A percentile compares a stretch with the other conserved stretches of the same genome.
Conservation (phyloP, 306 rosid species). For the Lablab purpureus region DNA sequence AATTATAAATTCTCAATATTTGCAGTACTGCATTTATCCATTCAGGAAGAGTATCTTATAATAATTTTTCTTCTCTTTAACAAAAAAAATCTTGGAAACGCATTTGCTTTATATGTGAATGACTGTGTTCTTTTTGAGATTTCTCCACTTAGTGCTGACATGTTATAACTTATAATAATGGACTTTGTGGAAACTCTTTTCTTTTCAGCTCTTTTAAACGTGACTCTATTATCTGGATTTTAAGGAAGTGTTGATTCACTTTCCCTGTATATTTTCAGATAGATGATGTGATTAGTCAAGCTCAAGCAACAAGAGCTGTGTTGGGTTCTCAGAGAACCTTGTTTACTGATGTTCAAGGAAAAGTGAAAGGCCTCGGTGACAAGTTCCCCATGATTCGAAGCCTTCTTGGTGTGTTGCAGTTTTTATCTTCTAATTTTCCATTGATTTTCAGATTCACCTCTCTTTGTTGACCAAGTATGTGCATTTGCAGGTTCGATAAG, state of each 20-base stretch:
- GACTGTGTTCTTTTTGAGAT: slow-evolving; percentile 16
- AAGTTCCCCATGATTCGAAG: slow-evolving; percentile 89
- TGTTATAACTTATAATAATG: neutral
- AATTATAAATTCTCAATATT: neutral
- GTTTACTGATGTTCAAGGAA: slow-evolving; percentile 98
- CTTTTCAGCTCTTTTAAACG: slow-evolving; percentile 2
- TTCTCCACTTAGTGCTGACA: neutral
- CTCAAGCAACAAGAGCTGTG: slow-evolving; percentile 90
- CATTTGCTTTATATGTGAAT: slow-evolving; percentile 5
- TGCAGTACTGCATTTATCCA: slow-evolving; percentile 12
- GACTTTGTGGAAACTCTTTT: slow-evolving; percentile 7
- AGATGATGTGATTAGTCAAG: slow-evolving; percentile 98
- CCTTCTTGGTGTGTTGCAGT: slow-evolving; percentile 69
- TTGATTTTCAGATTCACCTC: slow-evolving; percentile 23
- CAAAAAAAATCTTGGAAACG: neutral
- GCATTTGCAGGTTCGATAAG: slow-evolving; percentile 77
- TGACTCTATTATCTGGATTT: neutral
- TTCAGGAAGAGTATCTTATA: slow-evolving; percentile 24
- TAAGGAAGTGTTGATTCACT: slow-evolving; percentile 23
- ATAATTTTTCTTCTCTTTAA: neutral
- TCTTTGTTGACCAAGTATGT: slow-evolving; percentile 31
- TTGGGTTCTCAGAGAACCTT: slow-evolving; percentile 84
- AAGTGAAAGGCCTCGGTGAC: slow-evolving; percentile 84
- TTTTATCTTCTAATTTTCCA: slow-evolving; percentile 15
- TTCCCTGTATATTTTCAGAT: slow-evolving; percentile 57